These are phyloP conservation scores for Vickermania spadyakhi DNA, from an alignment of 208 protist species.

Conservation along the genomic window DNA sequence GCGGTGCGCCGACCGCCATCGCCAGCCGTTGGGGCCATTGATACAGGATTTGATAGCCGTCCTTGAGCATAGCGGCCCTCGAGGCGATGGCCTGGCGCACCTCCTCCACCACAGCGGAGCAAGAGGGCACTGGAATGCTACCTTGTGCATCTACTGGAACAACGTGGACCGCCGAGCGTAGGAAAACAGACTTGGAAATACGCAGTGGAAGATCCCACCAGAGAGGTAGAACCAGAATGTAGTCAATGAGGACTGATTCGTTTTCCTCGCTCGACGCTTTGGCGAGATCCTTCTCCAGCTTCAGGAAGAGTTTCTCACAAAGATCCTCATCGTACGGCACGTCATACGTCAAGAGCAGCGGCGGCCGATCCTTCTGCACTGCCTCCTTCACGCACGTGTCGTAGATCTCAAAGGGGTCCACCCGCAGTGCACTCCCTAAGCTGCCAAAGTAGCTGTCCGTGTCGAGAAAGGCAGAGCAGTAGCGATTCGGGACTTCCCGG, in stretches of 20 bases:
- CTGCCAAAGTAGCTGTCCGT: slow-evolving; percentile 82
- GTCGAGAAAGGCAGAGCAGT: slow-evolving; percentile 83
- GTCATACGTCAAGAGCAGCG: slow-evolving; percentile 75
- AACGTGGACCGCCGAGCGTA: slow-evolving; percentile 3
- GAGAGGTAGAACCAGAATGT: slow-evolving; percentile 75
- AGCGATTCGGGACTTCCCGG: slow-evolving; percentile 50
- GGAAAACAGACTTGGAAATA: slow-evolving; percentile 62
- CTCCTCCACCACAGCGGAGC: background rate
- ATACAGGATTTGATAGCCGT: slow-evolving; percentile 51
- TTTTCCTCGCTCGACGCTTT: background rate
- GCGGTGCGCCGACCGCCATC: slow-evolving; percentile 21
- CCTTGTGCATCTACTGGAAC: background rate
- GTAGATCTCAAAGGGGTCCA: slow-evolving; percentile 30
- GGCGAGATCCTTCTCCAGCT: slow-evolving; percentile 60
- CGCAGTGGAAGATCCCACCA: slow-evolving; percentile 73
- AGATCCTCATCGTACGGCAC: slow-evolving; percentile 87
- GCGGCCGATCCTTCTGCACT: slow-evolving; percentile 12
- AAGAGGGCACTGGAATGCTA: background rate
- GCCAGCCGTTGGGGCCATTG: slow-evolving; percentile 48
- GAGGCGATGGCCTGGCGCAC: slow-evolving; percentile 22
- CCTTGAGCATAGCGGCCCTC: slow-evolving; percentile 33
- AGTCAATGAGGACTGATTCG: slow-evolving; percentile 47
- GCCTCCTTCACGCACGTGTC: slow-evolving; percentile 1
- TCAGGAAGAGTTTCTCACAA: slow-evolving; percentile 77
- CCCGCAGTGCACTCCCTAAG: slow-evolving; percentile 70